Conservation (phyloP, 1,284 basidiomycete genomes). For the Cystobasidium slooffiae region DNA sequence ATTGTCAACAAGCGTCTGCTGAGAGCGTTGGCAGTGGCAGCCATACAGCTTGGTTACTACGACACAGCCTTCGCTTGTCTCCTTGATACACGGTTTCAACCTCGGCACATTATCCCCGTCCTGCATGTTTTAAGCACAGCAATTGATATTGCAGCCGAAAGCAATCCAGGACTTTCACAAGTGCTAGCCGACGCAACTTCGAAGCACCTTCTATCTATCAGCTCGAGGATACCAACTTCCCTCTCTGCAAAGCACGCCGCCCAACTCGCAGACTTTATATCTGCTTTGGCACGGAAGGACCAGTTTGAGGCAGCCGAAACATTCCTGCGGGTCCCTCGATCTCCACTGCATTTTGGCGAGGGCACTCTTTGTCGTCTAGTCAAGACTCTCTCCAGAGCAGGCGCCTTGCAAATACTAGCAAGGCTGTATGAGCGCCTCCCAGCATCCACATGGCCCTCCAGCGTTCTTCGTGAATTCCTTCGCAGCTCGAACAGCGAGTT, state of each 20-base stretch:
- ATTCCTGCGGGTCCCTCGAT: not conserved
- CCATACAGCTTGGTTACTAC: slow-evolving; percentile 1
- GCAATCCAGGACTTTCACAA: not conserved
- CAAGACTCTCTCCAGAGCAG: not conserved
- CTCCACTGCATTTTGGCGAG: not conserved
- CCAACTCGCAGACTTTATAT: not conserved
- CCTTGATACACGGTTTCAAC: slow-evolving; percentile 5
- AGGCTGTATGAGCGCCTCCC: not conserved
- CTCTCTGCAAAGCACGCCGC: not conserved
- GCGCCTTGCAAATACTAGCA: not conserved
- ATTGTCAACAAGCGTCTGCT: not conserved
- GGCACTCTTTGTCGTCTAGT: not conserved
- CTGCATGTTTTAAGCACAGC: not conserved
- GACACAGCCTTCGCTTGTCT: slow-evolving; percentile 8
- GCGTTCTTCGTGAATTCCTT: slow-evolving; percentile 1
- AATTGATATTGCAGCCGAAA: not conserved
- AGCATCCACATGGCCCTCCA: not conserved
- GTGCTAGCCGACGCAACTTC: not conserved
- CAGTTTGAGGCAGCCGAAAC: not conserved
- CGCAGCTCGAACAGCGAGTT: not conserved
- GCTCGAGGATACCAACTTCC: not conserved
- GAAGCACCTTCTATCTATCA: not conserved
- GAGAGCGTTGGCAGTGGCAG: slow-evolving; percentile 6
- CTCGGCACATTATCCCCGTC: slow-evolving; percentile 22
- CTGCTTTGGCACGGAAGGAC: not conserved